Evolutionary conservation across 2,329 filamentous ascomycete genomes (phyloP).

Genomic region (Graphilbum sp.): DNA sequence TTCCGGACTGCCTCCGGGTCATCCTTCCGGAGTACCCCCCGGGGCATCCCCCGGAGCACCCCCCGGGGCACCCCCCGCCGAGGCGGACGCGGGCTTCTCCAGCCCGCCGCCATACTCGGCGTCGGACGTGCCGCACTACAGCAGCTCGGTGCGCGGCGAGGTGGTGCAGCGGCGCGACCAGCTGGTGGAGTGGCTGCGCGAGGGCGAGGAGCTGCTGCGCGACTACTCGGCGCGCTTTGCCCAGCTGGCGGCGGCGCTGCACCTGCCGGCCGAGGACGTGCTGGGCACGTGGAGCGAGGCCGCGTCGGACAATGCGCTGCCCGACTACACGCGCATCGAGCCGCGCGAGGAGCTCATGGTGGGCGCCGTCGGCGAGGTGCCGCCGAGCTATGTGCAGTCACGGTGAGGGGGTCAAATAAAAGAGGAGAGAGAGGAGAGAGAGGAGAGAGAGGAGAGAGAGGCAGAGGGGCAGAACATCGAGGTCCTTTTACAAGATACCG

Average conservation of each 20-base stretch:
- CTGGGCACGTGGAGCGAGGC: constrained; percentile 16
- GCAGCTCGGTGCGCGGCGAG: constrained; percentile 11
- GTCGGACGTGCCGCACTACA: constrained; percentile 14
- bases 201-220: constrained; percentile 15
- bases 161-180: constrained; percentile 13
- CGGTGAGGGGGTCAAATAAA: no score
- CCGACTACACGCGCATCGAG: constrained; percentile 14
- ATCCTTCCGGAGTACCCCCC: no score
- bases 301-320: constrained; percentile 15
- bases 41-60: background rate
- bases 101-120: constrained; percentile 12
- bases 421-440: no score
- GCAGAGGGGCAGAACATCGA: no score
- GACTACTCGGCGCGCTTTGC: constrained; percentile 16
- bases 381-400: no score
- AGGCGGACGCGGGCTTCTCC: no score
- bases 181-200: constrained; percentile 14
- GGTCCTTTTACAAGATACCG: no score
- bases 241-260: constrained; percentile 13
- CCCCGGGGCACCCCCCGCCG: background rate
- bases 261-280: constrained; percentile 13
- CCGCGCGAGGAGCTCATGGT: constrained; percentile 16
- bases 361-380: constrained; percentile 15
- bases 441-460: no score
- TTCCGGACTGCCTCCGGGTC: no score